Evolutionary conservation across 345 rosid species (phyloP).

Genomic region (Gossypium ekmanianum): DNA sequence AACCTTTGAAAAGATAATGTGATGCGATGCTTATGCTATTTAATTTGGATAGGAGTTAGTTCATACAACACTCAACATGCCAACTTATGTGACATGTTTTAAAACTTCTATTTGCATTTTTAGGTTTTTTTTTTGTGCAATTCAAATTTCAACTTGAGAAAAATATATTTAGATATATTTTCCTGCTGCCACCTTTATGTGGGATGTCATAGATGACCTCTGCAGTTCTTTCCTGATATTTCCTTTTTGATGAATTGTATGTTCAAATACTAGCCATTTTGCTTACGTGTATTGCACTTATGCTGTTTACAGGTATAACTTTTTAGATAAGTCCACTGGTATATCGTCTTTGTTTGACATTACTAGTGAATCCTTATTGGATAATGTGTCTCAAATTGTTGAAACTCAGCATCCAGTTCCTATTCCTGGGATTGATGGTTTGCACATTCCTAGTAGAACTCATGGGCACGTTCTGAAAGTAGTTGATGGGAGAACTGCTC

Average conservation of each 20-base stretch:
- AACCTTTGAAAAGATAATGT: background rate
- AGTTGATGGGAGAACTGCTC: conserved; percentile 54
- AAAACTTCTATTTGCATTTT: background rate
- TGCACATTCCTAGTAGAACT: conserved; percentile 68
- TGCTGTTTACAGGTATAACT: conserved; percentile 65
- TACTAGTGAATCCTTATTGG: conserved; percentile 46
- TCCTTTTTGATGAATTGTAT: background rate
- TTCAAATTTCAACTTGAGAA: background rate
- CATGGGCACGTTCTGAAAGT: conserved; percentile 70
- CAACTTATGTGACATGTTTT: background rate
- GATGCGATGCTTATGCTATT: background rate
- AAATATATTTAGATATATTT: background rate
- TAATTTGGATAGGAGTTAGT: background rate
- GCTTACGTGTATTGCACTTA: conserved; percentile 3
- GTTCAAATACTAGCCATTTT: background rate
- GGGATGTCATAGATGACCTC: background rate
- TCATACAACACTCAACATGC: background rate
- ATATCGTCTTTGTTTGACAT: conserved; percentile 72
- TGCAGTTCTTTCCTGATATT: background rate
- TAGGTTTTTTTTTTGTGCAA: background rate
- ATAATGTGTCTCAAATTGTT: conserved; percentile 54
- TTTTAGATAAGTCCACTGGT: conserved; percentile 84
- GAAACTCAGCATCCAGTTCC: conserved; percentile 54
- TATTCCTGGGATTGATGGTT: conserved; percentile 77
- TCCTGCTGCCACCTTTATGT: background rate